A percentile compares a stretch with the other conserved stretches of the same genome.
Evolutionary conservation across 441 rosid species (phyloP).

Genomic region (Kokia cookei): DNA sequence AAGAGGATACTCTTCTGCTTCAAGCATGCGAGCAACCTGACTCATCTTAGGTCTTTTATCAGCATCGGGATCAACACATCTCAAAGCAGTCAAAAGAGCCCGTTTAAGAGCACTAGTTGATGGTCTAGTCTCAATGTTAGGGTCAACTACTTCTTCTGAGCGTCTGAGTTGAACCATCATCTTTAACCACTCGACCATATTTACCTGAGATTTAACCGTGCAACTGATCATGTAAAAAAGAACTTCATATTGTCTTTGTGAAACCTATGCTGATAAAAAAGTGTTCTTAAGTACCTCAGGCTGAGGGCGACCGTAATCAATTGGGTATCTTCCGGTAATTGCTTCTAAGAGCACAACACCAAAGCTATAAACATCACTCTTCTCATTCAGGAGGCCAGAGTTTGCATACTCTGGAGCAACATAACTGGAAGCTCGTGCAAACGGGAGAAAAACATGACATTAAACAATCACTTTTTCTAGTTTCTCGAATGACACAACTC

Average conservation of each 20-base stretch:
- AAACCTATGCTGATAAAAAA: slow-evolving; percentile 3
- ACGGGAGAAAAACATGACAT: neutral
- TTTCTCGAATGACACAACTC: slow-evolving; percentile 2
- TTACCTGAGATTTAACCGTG: slow-evolving; percentile 38
- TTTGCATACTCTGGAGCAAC: slow-evolving; percentile 98
- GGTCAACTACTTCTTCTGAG: slow-evolving; percentile 67
- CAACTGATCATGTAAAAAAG: slow-evolving; percentile 7
- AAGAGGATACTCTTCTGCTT: slow-evolving; percentile 68
- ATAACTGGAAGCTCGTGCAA: slow-evolving; percentile 40
- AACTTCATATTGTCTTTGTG: neutral
- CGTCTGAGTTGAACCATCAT: slow-evolving; percentile 66
- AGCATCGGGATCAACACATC: slow-evolving; percentile 78
- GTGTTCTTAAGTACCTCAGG: slow-evolving; percentile 54
- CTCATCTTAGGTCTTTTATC: slow-evolving; percentile 79
- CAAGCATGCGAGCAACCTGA: slow-evolving; percentile 78
- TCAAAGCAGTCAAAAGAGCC: slow-evolving; percentile 66
- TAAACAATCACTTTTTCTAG: neutral
- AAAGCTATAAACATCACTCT: slow-evolving; percentile 76
- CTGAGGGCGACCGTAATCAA: slow-evolving; percentile 78
- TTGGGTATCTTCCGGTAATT: slow-evolving; percentile 94
- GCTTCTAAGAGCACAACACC: slow-evolving; percentile 88
- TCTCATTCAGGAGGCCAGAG: slow-evolving; percentile 80
- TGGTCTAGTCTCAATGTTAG: slow-evolving; percentile 52
- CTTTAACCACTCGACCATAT: slow-evolving; percentile 81
- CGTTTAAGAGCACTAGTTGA: slow-evolving; percentile 58